Percentiles rank a stretch among this genome's conserved stretches.
Evolutionary conservation across 1,284 basidiomycete species (phyloP).

Genomic region (Malassezia obtusa): DNA sequence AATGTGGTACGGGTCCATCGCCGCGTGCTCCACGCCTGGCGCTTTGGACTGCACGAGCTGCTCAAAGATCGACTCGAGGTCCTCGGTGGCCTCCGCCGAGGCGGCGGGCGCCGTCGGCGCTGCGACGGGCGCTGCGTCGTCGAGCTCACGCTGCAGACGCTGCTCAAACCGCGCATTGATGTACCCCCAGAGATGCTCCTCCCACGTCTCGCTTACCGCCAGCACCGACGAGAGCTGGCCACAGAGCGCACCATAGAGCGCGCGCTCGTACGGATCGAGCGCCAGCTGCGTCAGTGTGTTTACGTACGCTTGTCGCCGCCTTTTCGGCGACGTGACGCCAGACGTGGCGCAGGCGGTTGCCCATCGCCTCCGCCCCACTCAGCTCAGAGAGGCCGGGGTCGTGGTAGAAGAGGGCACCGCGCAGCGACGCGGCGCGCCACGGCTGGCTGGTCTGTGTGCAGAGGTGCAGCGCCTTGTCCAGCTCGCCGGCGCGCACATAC

Average conservation of each 20-base stretch:
- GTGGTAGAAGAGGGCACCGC: constrained; percentile 56
- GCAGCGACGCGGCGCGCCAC: constrained; percentile 78
- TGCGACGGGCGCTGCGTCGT: constrained; percentile 7
- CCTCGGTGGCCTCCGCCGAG: constrained; percentile 4
- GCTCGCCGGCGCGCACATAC: constrained; percentile 66
- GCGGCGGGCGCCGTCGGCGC: neutral
- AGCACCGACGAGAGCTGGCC: constrained; percentile 69
- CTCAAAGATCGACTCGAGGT: constrained; percentile 33
- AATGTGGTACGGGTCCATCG: constrained; percentile 73
- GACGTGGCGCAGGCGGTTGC: constrained; percentile 37
- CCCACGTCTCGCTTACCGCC: constrained; percentile 70
- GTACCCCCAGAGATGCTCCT: constrained; percentile 89
- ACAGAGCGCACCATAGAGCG: constrained; percentile 75
- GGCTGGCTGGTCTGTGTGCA: constrained; percentile 75
- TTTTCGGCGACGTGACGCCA: constrained; percentile 43
- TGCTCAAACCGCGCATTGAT: constrained; percentile 76
- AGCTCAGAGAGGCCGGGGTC: constrained; percentile 20
- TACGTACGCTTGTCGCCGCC: constrained; percentile 25
- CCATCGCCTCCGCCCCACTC: constrained; percentile 19
- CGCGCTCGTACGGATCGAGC: constrained; percentile 65
- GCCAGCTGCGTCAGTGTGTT: constrained; percentile 52
- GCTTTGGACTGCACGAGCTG: constrained; percentile 33
- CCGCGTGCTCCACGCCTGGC: constrained; percentile 40
- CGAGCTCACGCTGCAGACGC: constrained; percentile 56
- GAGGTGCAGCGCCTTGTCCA: constrained; percentile 71